phyloP scores from a whole-genome alignment of 176 grass and related monocot species.

The Oryza australiensis region DNA sequence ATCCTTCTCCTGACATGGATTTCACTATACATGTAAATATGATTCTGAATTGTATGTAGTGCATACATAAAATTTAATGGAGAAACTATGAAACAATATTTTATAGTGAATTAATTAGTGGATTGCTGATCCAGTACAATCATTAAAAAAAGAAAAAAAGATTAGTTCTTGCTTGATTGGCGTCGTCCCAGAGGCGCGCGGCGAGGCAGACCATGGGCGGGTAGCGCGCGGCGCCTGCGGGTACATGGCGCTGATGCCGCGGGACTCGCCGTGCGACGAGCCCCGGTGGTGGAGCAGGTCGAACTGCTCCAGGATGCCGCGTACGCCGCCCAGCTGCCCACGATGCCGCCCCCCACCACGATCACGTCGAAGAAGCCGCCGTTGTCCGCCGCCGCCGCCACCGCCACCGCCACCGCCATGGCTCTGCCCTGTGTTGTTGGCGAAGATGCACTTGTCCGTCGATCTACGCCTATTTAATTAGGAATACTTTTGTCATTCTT shows the following conservation, averaged over 20 bases:
- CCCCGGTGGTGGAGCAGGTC: slow-evolving; percentile 83
- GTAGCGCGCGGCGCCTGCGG: slow-evolving; percentile 66
- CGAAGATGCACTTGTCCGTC: too few species aligned
- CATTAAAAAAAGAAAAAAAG: too few species aligned
- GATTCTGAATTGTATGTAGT: background rate
- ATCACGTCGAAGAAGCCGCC: too few species aligned
- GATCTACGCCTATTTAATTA: too few species aligned
- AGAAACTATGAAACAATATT: background rate
- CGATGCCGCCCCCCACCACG: too few species aligned
- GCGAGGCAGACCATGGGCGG: slow-evolving; percentile 67
- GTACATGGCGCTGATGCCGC: slow-evolving; percentile 82
- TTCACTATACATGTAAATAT: too few species aligned
- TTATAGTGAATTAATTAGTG: background rate
- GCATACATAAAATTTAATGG: background rate
- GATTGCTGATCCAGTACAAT: too few species aligned
- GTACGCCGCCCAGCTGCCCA: too few species aligned
- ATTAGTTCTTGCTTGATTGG: background rate
- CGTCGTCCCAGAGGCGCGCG: slow-evolving; percentile 50
- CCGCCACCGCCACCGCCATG: too few species aligned
- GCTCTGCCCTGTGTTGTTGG: too few species aligned
- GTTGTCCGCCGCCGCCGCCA: too few species aligned
- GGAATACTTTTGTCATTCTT: too few species aligned
- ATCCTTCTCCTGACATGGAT: slow-evolving; percentile 5
- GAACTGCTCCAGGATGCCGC: slow-evolving; percentile 84
- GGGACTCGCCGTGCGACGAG: slow-evolving; percentile 94